Evolutionary conservation across 129 eudicot genomes (phyloP).

Genomic region (Glebionis coronaria): DNA sequence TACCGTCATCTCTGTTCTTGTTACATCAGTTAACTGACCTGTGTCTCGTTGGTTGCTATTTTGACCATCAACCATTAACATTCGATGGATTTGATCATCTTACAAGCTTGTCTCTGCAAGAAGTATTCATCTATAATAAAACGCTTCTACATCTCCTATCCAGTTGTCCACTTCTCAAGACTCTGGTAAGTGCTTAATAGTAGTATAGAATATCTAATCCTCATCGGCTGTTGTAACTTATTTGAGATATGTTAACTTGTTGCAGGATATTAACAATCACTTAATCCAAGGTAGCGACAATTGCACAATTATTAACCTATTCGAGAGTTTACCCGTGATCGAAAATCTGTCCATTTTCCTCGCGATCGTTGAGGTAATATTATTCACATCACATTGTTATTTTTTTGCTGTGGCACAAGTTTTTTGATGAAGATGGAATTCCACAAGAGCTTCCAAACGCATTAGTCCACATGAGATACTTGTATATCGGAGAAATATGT

Average conservation of each 20-base stretch:
- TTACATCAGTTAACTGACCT: not conserved
- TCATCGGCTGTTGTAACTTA: not conserved
- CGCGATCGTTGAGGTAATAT: not conserved
- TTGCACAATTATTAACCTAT: slow-evolving; percentile 6
- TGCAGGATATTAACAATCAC: not conserved
- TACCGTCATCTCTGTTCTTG: not conserved
- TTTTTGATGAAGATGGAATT: too few species aligned
- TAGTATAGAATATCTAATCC: not conserved
- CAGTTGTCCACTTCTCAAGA: not conserved
- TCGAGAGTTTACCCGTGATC: not conserved
- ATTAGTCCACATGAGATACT: too few species aligned
- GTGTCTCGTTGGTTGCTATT: not conserved
- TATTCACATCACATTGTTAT: not conserved
- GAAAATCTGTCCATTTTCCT: not conserved
- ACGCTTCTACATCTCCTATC: slow-evolving; percentile 5
- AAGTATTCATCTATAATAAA: not conserved
- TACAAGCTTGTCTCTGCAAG: not conserved
- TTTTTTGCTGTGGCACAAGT: too few species aligned
- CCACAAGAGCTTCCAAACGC: too few species aligned
- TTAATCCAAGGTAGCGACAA: not conserved
- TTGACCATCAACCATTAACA: not conserved
- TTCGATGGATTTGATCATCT: slow-evolving; percentile 1
- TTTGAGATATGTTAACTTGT: not conserved
- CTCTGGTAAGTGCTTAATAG: not conserved
- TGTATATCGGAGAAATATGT: too few species aligned